Percentiles rank a stretch among this genome's conserved stretches.
Conservation (phyloP, 2,329 filamentous ascomycete genomes). For the Arthrobotrys sphaeroides region DNA sequence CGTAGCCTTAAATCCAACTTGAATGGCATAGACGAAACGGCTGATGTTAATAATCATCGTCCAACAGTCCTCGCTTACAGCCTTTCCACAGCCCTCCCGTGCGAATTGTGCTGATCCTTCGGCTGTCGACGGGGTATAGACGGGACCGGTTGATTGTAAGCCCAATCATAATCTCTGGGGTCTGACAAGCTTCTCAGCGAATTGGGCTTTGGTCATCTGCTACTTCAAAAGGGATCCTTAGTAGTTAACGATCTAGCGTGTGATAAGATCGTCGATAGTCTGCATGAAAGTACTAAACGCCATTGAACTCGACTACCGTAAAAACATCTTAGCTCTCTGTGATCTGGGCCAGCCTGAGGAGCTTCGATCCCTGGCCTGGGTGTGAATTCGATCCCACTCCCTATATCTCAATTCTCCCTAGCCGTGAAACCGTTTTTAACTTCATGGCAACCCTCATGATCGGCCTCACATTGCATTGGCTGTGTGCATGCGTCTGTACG, state of each 20-base stretch:
- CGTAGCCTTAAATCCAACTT: not conserved
- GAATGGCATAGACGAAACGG: not conserved
- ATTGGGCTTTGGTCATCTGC: constrained; percentile 34
- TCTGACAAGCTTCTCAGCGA: not conserved
- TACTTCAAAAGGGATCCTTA: not conserved
- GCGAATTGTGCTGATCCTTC: constrained; percentile 14
- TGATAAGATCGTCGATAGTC: constrained; percentile 24
- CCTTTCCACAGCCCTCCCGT: not conserved
- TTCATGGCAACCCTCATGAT: constrained; percentile 28
- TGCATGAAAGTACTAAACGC: constrained; percentile 4
- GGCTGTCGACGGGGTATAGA: not conserved
- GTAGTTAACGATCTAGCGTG: constrained; percentile 18
- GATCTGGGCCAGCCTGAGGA: constrained; percentile 1
- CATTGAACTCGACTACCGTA: not conserved
- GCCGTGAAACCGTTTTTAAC: not conserved
- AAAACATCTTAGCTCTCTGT: not conserved
- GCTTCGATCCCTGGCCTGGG: not conserved
- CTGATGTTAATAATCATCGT: not conserved
- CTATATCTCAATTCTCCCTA: not conserved
- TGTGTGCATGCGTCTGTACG: constrained; percentile 46
- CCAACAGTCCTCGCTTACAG: constrained; percentile 5
- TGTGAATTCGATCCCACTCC: not conserved
- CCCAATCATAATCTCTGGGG: not conserved
- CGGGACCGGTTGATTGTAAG: constrained; percentile 14
- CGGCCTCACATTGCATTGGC: constrained; percentile 48